Evolutionary conservation across 441 rosid genomes (phyloP).

Genomic region (Breynia disticha): DNA sequence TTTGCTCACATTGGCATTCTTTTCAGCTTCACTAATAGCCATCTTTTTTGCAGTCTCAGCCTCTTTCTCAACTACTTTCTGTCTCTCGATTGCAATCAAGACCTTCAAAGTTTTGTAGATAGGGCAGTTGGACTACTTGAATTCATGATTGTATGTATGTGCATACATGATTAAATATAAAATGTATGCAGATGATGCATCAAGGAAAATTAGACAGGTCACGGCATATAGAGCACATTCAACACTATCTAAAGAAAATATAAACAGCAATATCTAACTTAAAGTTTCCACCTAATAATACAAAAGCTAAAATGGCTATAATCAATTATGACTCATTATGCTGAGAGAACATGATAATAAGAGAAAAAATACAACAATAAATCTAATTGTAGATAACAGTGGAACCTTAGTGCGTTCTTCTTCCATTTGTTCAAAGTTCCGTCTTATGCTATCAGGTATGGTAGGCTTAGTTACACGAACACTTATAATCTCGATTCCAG

Average conservation of each 20-base stretch:
- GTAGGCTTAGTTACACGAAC: conserved; percentile 86
- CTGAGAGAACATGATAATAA: background rate
- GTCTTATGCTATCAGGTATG: conserved; percentile 65
- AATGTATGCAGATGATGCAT: no score
- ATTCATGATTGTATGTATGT: background rate
- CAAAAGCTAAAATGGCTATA: background rate
- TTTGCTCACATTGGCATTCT: conserved; percentile 69
- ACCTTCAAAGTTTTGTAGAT: conserved; percentile 30
- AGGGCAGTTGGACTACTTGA: background rate
- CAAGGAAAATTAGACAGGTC: no score
- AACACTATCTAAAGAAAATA: no score
- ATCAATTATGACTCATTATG: no score
- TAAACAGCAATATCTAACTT: no score
- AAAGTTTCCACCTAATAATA: no score
- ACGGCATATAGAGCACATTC: no score
- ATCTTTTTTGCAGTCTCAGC: conserved; percentile 75
- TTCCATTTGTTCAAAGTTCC: conserved; percentile 90
- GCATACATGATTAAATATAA: background rate
- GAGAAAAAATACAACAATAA: background rate
- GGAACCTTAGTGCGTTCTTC: conserved; percentile 86
- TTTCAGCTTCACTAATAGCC: conserved; percentile 89
- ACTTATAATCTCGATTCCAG: conserved; percentile 79
- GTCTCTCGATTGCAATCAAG: conserved; percentile 71
- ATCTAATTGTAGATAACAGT: no score
- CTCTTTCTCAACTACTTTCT: conserved; percentile 79